Conservation (phyloP, 2,329 filamentous ascomycete species). For the Cladosporium phlei region DNA sequence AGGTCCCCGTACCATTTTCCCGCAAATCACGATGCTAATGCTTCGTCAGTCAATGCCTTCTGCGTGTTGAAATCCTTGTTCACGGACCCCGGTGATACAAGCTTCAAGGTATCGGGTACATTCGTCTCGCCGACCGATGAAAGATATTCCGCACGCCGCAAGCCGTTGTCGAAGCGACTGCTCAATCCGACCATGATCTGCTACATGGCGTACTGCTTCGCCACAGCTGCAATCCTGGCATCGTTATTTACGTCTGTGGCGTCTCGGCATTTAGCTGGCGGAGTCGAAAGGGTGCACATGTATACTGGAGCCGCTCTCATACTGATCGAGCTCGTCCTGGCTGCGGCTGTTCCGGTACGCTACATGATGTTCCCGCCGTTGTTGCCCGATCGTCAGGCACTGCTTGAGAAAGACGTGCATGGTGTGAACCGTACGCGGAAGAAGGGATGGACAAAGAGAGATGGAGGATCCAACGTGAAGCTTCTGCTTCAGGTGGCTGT, state of each 20-base stretch:
- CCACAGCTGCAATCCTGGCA: not conserved
- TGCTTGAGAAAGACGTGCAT: no score
- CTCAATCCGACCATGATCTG: not conserved
- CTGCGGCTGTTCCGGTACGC: conserved; percentile 1
- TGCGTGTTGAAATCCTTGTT: conserved; percentile 5
- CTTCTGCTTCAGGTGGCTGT: no score
- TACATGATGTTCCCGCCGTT: conserved; percentile 12
- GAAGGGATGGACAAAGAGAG: no score
- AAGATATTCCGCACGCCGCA: not conserved
- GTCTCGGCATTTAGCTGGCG: not conserved
- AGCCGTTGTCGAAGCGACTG: not conserved
- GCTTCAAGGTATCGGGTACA: conserved; percentile 14
- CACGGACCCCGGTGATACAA: not conserved
- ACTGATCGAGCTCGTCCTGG: conserved; percentile 5
- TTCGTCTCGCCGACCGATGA: conserved; percentile 14
- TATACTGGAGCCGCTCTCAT: conserved; percentile 8
- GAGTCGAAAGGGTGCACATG: not conserved
- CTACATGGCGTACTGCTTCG: not conserved
- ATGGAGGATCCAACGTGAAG: no score
- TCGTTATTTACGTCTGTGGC: not conserved
- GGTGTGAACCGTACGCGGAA: no score
- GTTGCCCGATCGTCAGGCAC: not conserved
- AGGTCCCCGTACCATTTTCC: not conserved
- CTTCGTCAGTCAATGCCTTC: conserved; percentile 5
- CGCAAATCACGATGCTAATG: not conserved